These are phyloP conservation scores for Potentilla sterilis DNA, from an alignment of 306 rosid species.

Conservation along the genomic window DNA sequence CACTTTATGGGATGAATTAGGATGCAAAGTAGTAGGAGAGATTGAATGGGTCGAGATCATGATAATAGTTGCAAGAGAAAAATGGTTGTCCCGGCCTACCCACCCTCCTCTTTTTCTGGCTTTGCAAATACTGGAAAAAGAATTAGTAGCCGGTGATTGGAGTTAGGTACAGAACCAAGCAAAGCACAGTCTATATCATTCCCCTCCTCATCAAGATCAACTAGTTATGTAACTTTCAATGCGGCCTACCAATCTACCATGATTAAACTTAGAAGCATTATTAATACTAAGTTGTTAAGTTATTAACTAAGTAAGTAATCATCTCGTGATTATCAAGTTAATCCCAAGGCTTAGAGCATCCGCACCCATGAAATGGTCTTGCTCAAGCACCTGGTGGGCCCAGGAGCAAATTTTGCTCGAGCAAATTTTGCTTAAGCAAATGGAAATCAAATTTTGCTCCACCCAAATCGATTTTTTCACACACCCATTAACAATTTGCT, in stretches of 20 bases:
- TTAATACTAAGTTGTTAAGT: background rate
- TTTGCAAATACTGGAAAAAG: conserved; percentile 15
- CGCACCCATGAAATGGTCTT: too few species aligned
- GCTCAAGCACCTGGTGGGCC: too few species aligned
- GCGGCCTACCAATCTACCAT: conserved; percentile 22
- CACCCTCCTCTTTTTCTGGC: background rate
- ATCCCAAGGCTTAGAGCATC: background rate
- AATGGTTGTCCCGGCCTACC: conserved; percentile 1
- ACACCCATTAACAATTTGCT: too few species aligned
- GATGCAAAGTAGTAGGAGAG: background rate
- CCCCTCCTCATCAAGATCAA: background rate
- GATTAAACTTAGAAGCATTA: conserved; percentile 15
- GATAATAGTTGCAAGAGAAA: background rate
- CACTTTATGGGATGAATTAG: background rate
- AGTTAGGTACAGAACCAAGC: conserved; percentile 26
- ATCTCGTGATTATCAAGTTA: conserved; percentile 1
- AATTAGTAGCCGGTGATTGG: conserved; percentile 13
- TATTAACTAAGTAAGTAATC: background rate
- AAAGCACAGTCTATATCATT: conserved; percentile 2
- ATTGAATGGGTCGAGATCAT: background rate
- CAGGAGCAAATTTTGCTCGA: too few species aligned
- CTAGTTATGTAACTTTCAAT: conserved; percentile 17
- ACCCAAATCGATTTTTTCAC: too few species aligned
- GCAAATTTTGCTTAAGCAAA: too few species aligned
- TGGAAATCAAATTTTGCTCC: too few species aligned